Evolutionary conservation across 176 grass and related monocot species (phyloP).

Genomic region (Aegilops speltoides): DNA sequence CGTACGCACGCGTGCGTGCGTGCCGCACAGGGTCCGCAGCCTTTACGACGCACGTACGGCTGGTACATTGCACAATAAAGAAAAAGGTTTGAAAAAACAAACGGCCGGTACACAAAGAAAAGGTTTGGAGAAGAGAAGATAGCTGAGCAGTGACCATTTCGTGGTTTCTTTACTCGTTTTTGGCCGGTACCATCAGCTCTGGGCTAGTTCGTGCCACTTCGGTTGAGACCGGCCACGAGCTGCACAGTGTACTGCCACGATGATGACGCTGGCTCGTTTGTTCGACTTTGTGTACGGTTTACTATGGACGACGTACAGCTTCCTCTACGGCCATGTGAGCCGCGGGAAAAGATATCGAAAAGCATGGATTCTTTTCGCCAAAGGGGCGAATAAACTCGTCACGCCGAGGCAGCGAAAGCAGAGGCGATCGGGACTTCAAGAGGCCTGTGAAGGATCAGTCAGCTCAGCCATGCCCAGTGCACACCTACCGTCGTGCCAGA

Average conservation of each 20-base stretch:
- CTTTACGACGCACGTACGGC: background rate
- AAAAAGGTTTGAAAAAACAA: background rate
- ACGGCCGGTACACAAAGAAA: background rate
- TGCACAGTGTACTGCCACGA: background rate
- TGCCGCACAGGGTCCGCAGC: background rate
- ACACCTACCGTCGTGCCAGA: background rate
- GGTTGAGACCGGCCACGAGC: background rate
- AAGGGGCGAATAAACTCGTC: background rate
- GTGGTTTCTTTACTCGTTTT: background rate
- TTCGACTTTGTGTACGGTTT: background rate
- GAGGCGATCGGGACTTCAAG: background rate
- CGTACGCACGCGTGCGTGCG: background rate
- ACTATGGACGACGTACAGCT: background rate
- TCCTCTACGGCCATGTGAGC: background rate
- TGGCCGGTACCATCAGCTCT: background rate
- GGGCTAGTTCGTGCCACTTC: background rate
- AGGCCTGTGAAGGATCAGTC: constrained; percentile 23
- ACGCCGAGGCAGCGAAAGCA: background rate
- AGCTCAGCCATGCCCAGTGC: constrained; percentile 3
- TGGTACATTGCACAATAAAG: background rate
- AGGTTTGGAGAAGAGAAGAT: background rate
- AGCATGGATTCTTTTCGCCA: background rate
- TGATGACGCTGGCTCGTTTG: background rate
- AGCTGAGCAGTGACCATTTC: background rate
- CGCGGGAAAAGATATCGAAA: background rate